These are phyloP conservation scores for Fagopyrum homotropicum DNA, from an alignment of 148 eudicot species.

Conservation along the genomic window DNA sequence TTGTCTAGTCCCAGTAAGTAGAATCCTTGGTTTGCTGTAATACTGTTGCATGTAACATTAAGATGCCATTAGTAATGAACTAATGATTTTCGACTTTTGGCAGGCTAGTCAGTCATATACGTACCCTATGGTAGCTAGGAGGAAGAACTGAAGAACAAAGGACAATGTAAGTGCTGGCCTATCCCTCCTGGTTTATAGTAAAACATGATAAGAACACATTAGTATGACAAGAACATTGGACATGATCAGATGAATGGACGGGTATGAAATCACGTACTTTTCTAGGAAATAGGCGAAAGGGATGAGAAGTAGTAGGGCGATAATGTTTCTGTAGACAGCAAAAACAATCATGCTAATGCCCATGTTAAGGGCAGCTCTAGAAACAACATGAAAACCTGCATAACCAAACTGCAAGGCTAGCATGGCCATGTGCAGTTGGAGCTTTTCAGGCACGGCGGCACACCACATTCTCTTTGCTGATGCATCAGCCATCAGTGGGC, in stretches of 20 bases:
- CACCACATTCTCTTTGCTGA: constrained; percentile 37
- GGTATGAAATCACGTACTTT: constrained; percentile 28
- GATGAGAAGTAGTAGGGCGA: constrained; percentile 67
- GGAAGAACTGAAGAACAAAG: constrained; percentile 70
- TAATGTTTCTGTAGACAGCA: constrained; percentile 79
- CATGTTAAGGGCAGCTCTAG: constrained; percentile 98
- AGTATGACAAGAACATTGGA: not conserved
- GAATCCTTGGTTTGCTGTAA: constrained; percentile 94
- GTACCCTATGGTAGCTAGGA: constrained; percentile 81
- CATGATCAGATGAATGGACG: not conserved
- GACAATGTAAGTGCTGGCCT: constrained; percentile 68
- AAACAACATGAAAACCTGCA: constrained; percentile 93
- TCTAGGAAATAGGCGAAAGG: constrained; percentile 90
- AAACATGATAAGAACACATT: not conserved
- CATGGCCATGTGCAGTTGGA: constrained; percentile 82
- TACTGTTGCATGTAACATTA: constrained; percentile 31
- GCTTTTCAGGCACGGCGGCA: constrained; percentile 60
- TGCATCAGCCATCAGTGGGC: constrained; percentile 52
- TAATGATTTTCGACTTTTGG: too few relatives aligned
- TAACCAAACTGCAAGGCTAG: constrained; percentile 84
- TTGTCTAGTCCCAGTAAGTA: constrained; percentile 93
- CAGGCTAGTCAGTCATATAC: not conserved
- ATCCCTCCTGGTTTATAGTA: constrained; percentile 55
- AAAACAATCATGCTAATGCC: constrained; percentile 92
- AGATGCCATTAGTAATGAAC: not conserved